Base-by-base conservation (phyloP, 805 yeast species). In the Sugiyamaella americana region DNA sequence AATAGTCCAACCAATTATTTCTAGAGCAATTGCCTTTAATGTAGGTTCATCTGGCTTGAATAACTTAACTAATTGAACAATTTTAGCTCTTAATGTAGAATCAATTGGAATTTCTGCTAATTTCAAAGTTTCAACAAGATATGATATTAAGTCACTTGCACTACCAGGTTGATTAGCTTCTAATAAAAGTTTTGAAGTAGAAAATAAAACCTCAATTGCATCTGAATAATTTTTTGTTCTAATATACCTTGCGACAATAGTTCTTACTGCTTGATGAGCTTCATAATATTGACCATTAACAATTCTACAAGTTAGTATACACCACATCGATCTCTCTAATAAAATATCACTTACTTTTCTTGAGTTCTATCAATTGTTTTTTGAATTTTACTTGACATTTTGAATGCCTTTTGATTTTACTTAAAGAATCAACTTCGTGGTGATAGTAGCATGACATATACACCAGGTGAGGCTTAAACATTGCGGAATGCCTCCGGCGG, bases 211-310 rank as follows among this genome's bases (percentile, higher is more conserved):
- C 41, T 84, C 88, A 43, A 79, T 73, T 6, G 97, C 95, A 35
- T 83, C 82, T 2, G 66, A 68, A 61, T 75, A 86, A 49, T 82
- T 78, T 50, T 79, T 78, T 20, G 80, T 61, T 52, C 85, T 78
- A 37, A 84, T 82, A 59, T 85, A 84, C 60, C 98, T 74, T 55
- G 88, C 88, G 37, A 86, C 85, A 45, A 91, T 84, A 4, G 98
- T 87, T 59, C 96, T 73, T 43, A 93, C 73, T 0, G 96, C 89
- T 65, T 93, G 98, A 63, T 91, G 96, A 0, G 98, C 98, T 62
- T 93, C 98, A 62, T 91, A 91, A 67, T 74, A 87, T 46, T 88
- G 84, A 2, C 86, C 87, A 42, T 74, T 74, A 43, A 74, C 76
- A 52, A 91, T 82, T 57, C 84, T 81, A 36, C 29, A 17, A 11